Evolutionary conservation across 805 yeast species (phyloP), one percentile per base, ranked within the genome.

Genomic region (Hanseniaspora lachancei): DNA sequence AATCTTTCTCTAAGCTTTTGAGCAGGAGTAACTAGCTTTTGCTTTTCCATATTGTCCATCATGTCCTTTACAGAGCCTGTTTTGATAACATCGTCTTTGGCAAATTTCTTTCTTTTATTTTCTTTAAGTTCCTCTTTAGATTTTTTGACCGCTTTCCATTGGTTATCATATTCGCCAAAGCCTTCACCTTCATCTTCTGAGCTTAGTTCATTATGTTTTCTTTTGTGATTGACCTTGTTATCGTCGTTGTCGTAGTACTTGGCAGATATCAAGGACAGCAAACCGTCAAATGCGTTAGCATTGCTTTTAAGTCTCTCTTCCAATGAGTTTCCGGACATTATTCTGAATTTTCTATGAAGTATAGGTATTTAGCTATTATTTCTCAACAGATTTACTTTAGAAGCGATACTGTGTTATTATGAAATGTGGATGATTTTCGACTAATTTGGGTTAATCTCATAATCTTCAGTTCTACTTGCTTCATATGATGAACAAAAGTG

Each of bases 171-270:
- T 36, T 52, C 56, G 21, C 47, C 50, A 52, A 52, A 52, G 4
- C 32, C 54, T 18, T 40, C 23, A 4, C 34, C 42, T 18, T 29
- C 52, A 18, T 51, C 47, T 21, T 48, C 49, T 15, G 49, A 35
- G 39, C 21, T 48, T 34, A 44, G 16, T 20, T 43, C 49, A 15
- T 27, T 39, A 29, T 38, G 50, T 52, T 82, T 62, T 84, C 81
- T 52, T 46, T 52, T 46, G 23, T 24, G 16, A 16, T n/a, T 44
- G 40, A 52, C 56, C 46, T 44, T 2, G 91, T 83, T 57, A 86
- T 91, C 58, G 41, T 86, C 96, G 67, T 89, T 96, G 66, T 86
- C 89, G 67, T 91, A 91, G 65, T 84, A 89, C 65, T 89, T 88
- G 2, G 97, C 95, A 3, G 97, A 97, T 57, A 91, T 89, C 68